Percentiles rank a stretch among this genome's conserved stretches.
phyloP scores from a whole-genome alignment of 371 early-diverging fungal genomes.

The Funneliformis caledonium region DNA sequence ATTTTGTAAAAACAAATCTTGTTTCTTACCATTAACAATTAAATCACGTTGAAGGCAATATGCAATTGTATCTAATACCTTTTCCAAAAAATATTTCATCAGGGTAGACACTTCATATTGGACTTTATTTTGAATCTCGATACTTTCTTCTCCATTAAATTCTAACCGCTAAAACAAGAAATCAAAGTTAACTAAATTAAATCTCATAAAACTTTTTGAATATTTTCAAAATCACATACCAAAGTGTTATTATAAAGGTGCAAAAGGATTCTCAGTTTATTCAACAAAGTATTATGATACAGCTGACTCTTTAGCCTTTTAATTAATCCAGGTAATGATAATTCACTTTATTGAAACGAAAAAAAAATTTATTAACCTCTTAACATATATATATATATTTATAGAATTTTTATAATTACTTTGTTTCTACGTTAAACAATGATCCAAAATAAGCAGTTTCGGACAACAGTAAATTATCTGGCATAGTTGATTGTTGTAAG shows the following conservation, averaged over 20 bases:
- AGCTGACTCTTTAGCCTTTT: background rate
- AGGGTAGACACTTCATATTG: background rate
- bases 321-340: background rate
- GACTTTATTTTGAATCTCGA: background rate
- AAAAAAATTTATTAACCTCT: no score
- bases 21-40: background rate
- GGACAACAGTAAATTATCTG: background rate
- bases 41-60: background rate
- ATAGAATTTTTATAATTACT: background rate
- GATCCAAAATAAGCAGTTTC: no score
- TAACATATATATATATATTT: background rate
- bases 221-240: background rate
- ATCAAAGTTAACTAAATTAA: background rate
- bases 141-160: background rate
- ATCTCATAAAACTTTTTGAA: background rate
- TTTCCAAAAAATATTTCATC: background rate
- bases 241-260: constrained; percentile 9
- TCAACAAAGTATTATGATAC: constrained; percentile 5
- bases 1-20: background rate
- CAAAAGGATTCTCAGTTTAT: constrained; percentile 13
- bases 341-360: constrained; percentile 1
- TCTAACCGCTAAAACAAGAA: background rate
- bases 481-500: background rate
- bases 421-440: background rate
- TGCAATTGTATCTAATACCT: background rate